A percentile compares a stretch with the other conserved stretches of the same genome.
Evolutionary conservation across 805 yeast genomes (phyloP).

Genomic region (Lipomyces anomalus): DNA sequence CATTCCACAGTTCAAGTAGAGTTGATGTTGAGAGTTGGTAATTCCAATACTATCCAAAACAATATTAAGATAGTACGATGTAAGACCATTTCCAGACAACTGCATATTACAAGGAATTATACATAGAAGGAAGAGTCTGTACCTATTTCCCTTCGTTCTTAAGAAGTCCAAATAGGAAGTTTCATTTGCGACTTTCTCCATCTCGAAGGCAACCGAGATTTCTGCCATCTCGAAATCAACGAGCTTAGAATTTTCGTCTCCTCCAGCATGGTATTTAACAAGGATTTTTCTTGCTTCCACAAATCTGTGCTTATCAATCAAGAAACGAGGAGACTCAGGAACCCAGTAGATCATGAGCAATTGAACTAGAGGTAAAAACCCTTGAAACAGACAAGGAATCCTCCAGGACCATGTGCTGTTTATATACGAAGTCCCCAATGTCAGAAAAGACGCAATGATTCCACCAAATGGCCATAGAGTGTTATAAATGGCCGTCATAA

Average conservation of each 20-base stretch:
- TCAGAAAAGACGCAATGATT: slow-evolving; percentile 47
- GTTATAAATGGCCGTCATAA: slow-evolving; percentile 44
- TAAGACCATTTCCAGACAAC: slow-evolving; percentile 48
- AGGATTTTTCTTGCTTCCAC: slow-evolving; percentile 49
- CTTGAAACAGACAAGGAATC: slow-evolving; percentile 40
- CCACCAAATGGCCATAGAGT: slow-evolving; percentile 50
- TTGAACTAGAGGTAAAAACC: slow-evolving; percentile 36
- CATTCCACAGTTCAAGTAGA: too few species aligned
- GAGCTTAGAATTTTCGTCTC: slow-evolving; percentile 32
- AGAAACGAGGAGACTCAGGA: slow-evolving; percentile 65
- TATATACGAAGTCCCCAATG: slow-evolving; percentile 45
- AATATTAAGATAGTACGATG: slow-evolving; percentile 46
- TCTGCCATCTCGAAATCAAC: slow-evolving; percentile 40
- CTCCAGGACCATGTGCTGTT: slow-evolving; percentile 35
- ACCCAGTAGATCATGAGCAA: too few species aligned
- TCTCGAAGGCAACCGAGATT: slow-evolving; percentile 38
- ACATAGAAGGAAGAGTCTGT: slow-evolving; percentile 37
- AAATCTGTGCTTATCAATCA: slow-evolving; percentile 50
- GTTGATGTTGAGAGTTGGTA: too few species aligned
- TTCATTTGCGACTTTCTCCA: slow-evolving; percentile 36
- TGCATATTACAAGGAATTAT: slow-evolving; percentile 40
- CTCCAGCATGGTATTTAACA: slow-evolving; percentile 40
- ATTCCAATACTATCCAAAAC: slow-evolving; percentile 52
- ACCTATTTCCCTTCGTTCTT: slow-evolving; percentile 38
- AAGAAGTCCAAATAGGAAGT: slow-evolving; percentile 40